Evolutionary conservation across 352 stramenopile species (phyloP).

Genomic region (Peronospora farinosa): DNA sequence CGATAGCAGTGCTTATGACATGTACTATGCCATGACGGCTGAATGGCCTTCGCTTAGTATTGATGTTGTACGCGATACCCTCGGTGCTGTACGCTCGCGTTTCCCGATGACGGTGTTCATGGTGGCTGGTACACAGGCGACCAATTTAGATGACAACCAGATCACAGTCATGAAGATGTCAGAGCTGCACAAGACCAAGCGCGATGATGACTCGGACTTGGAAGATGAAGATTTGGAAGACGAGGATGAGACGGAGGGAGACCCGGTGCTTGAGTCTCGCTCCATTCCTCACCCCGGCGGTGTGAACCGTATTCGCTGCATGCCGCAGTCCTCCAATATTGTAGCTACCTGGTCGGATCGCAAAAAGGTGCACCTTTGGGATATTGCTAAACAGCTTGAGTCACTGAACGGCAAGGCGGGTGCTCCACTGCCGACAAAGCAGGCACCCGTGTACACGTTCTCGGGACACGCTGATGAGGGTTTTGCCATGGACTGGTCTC

Average conservation of each 20-base stretch:
- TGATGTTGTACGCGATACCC: constrained; percentile 93
- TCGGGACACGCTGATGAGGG: constrained; percentile 93
- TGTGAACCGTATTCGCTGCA: constrained; percentile 93
- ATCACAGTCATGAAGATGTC: constrained; percentile 97
- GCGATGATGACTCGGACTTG: constrained; percentile 66
- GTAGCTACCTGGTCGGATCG: constrained; percentile 95
- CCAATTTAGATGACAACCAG: constrained; percentile 91
- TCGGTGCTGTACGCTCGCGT: constrained; percentile 88
- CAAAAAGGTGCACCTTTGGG: constrained; percentile 94
- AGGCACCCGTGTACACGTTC: constrained; percentile 89
- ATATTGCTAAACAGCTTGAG: constrained; percentile 89
- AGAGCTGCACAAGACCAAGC: constrained; percentile 92
- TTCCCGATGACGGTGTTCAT: constrained; percentile 96
- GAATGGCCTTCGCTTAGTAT: constrained; percentile 98
- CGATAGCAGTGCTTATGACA: constrained; percentile 98
- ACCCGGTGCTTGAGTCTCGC: constrained; percentile 93
- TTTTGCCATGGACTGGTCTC: constrained; percentile 98
- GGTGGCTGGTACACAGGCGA: constrained; percentile 94
- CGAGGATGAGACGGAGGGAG: constrained; percentile 92
- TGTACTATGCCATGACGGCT: constrained; percentile 97
- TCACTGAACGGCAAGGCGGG: constrained; percentile 77
- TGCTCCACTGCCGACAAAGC: constrained; percentile 48
- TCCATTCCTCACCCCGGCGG: constrained; percentile 92
- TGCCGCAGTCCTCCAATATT: constrained; percentile 94
- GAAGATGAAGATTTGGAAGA: constrained; percentile 81